Evolutionary conservation across 129 eudicot genomes (phyloP).

Genomic region (Daucus carota): DNA sequence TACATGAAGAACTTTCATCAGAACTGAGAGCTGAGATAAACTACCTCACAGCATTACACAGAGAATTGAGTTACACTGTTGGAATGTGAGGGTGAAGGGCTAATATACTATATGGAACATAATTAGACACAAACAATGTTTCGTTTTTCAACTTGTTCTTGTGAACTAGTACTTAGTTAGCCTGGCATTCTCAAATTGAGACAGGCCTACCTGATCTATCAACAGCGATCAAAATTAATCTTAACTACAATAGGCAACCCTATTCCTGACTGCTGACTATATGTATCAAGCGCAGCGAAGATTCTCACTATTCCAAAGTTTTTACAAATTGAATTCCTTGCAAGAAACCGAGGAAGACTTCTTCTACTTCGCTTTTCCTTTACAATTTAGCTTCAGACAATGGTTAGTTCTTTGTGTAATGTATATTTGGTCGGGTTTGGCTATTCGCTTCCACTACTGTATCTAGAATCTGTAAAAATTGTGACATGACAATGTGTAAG

Average conservation of each 20-base stretch:
- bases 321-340: conserved; percentile 24
- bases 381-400: conserved; percentile 20
- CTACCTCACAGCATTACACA: conserved; percentile 21
- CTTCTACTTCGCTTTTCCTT: conserved; percentile 22
- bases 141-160: conserved; percentile 11
- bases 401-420: conserved; percentile 13
- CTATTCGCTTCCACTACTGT: conserved; percentile 63
- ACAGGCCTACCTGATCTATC: conserved; percentile 10
- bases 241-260: conserved; percentile 8
- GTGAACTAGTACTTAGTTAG: conserved; percentile 5
- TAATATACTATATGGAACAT: conserved; percentile 15
- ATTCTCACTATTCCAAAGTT: conserved; percentile 9
- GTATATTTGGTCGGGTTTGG: conserved; percentile 7
- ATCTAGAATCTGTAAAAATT: conserved; percentile 48
- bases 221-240: conserved; percentile 24
- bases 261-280: conserved; percentile 3
- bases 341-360: conserved; percentile 19
- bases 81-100: conserved; percentile 9
- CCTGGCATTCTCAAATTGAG: conserved; percentile 20
- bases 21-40: conserved; percentile 18
- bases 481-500: neutral
- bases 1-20: conserved; percentile 15
- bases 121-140: conserved; percentile 12
- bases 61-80: conserved; percentile 5
- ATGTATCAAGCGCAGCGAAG: neutral